Evolutionary conservation across 768 basidiomycete genomes (phyloP), one percentile per base, ranked within the genome.

Genomic region (Leccinum truebloodii): DNA sequence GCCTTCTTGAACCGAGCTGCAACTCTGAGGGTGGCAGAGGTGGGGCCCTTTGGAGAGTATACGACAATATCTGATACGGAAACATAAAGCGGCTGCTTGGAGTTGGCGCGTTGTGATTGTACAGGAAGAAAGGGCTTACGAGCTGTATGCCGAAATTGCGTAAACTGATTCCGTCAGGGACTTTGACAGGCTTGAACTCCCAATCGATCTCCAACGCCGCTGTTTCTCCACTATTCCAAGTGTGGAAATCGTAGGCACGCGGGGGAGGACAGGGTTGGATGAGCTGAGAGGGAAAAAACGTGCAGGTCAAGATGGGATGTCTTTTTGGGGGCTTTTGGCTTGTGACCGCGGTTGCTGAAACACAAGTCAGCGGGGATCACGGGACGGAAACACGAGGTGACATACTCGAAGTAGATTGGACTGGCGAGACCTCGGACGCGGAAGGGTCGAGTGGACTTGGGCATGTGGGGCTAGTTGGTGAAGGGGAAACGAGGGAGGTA

Each of bases 61-160:
- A 96, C 77, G 63, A 95, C 87, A 39, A 96, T 86, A 67, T 96
- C 94, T 50, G 92, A 93, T n/a, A 96, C 79, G 7, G 92, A 89
- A 2, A 89, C 87, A 66, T 92, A 93, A 59, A 95, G 89, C 49
- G 90, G 86, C 92, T 92, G 30, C 13, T 53, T 35, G 61, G 53
- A n/a, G 60, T 71, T 52, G 26, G 48, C 26, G 53, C 35, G 44
- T n/a, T 30, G 34, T 37, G 52, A 60, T 28, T 6, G 22, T 20
- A 52, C 1, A 14, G 55, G 49, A 37, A 2, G 56, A 61, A 10
- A 24, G 32, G 13, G 86, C 91, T 80, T 70, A 93, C 89, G 65
- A 90, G 85, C 73, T 95, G 94, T 60, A 94, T 89, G 30, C 91
- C 90, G 72, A 95, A 94, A 77, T 95, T 94, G 64, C 94, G 80